Evolutionary conservation across 106 monocot genomes (phyloP), one percentile per base, ranked within the genome.

Genomic region (Iris macrosiphon): DNA sequence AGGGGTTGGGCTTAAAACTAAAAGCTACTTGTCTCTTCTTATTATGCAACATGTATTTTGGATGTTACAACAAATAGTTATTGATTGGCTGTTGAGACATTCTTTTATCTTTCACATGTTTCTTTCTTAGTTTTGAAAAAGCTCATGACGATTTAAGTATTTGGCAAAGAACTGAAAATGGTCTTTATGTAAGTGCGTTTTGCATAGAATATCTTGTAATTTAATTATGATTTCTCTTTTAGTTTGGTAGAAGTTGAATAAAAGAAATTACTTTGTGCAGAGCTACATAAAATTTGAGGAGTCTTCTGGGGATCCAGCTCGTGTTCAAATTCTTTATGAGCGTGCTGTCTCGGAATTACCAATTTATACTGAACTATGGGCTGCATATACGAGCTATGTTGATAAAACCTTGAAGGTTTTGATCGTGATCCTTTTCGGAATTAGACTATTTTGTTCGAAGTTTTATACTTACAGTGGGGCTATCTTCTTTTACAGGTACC

Each of bases 281-380:
- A 87, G 68, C 26, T 98, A 98, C 46, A 70, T 90, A 23, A 98
- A 87, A 68, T 83, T 87, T 74, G 96, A 98, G 65, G 96, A 91
- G 39, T 72, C 80, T 30, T 65, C 41, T 43, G 87, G 90, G 10
- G 77, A 91, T 57, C 96, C 96, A 70, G 80, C 78, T 63, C 90
- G 96, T 52, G 96, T 98, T 59, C 90, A 91, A 72, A 59, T 80
- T 57, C 69, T 98, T 7, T 98, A 83, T 76, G 96, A 98, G 54
- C 79, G 96, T 61, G 90, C 90, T 52, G 64, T 98, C 20, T 44
- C 75, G 8, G 77, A 77, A 19, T 71, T 91, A 61, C 83, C 90
- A 3, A 48, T 98, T 48, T 91, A 81, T 49, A 76, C 75, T 68
- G 90, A 91, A 57, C 50, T 98, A 1, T 98, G 96, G 96, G 26